Base-by-base conservation (phyloP, 352 stramenopile species). In the Phytopythium boreale region DNA sequence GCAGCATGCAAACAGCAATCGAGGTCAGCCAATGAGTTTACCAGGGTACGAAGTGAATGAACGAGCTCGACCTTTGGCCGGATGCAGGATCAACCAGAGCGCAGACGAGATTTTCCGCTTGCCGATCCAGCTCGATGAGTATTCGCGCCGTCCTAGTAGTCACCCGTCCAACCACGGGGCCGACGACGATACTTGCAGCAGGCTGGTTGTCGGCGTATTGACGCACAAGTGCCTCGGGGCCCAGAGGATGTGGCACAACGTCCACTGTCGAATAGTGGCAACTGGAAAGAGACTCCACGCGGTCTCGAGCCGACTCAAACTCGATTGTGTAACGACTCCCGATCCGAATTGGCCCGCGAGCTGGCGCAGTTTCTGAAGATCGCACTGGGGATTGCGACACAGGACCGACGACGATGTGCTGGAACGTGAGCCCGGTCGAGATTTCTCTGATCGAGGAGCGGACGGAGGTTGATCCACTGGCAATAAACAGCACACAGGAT, bases 161-260 rank as follows among this genome's bases (percentile, higher is more conserved):
- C 17, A 91, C 72, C 19, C 75, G 71, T 27, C 84, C 82, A 29
- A 93, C 62, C n/a, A 93, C 66, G 12, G 84, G 84, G 4, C 84
- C 84, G 10, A 91, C 29, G 27, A 90, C 34, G 2, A 93, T 47
- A 2, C 65, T 72, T 9, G 84, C 75, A 14, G 80, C 68, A 1
- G 71, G 63, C 17, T 72, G 65, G 29, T 72, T 59, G 41, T 79
- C 63, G 1, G 72, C 47, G 52, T 86, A 81, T 27, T 87, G 76
- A 26, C 70, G 69, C 12, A 77, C 55, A 4, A 57, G 56, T 56
- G 63, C 77, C 15, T 68, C 67, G 34, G 80, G 63, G 0, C 75
- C 75, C 15, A 59, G 51, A 11, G 66, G 44, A 26, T 93, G 84
- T 8, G 84, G 68, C 11, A 87, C 72, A 31, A 89, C 51, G 29